Evolutionary conservation across 75 land plant species (phyloP), one percentile per base, ranked within the genome.

Genomic region (Selaginella tamariscina): DNA sequence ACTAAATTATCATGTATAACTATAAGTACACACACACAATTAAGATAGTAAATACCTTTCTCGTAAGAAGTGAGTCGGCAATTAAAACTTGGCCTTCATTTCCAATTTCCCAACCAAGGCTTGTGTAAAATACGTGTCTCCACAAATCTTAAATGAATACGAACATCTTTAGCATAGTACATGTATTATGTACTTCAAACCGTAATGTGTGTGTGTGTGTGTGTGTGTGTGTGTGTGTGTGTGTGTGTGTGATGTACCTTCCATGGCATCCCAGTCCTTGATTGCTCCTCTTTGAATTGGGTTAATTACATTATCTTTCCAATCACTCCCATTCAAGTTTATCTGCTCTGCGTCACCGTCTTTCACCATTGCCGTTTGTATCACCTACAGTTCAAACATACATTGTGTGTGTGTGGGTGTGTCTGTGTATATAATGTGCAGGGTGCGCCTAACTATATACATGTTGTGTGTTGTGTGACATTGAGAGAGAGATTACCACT

Each of bases 261-360:
- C 99, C 88, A 95, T 90, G 24, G 97, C 89, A 76, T 95, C 99
- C 99, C 99, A 95, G 33, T 88, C 89, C 55, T 66, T 87, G 56
- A 95, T 79, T 62, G 84, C 76, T 0, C 99, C 99, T 78, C 97
- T 78, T 56, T 77, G 84, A 54, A 95, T 79, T 2, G 99, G 96
- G 70, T 91, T 81, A 55, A 91, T 76, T 27, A 68, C 54, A 31
- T 83, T 87, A 69, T 82, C 91, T 33, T 39, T 39, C 49, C 49
- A 39, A 39, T 39, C 49, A 15, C 15, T 15, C 15, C 49, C 49
- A 39, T 39, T 39, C 49, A 39, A 39, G 49, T 39, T 74, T 84
- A 72, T 81, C 86, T 56, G 77, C 86, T 28, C 54, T 9, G 2
- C 60, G 54, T 71, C 74, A 24, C 66, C 78, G 20, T 76, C 70